phyloP scores from a whole-genome alignment of 2,329 filamentous ascomycete genomes.

The Alternaria sp. region DNA sequence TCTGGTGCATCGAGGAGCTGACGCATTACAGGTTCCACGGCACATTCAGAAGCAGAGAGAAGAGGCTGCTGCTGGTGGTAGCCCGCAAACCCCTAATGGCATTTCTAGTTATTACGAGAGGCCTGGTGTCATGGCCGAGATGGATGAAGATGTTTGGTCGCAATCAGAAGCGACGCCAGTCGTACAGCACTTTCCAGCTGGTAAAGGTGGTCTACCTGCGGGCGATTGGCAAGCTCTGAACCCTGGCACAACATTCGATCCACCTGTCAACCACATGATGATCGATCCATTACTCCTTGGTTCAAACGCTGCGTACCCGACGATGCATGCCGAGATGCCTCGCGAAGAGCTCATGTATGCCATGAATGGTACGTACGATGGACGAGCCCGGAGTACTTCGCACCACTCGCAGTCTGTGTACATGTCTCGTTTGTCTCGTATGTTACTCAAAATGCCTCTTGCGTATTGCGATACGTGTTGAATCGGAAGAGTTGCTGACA shows the following conservation, averaged over 20 bases:
- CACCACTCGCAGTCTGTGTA: neutral
- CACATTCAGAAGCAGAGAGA: slow-evolving; percentile 51
- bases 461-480: neutral
- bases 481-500: slow-evolving; percentile 11
- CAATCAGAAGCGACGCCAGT: slow-evolving; percentile 47
- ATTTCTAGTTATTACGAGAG: slow-evolving; percentile 40
- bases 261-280: slow-evolving; percentile 48
- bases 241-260: slow-evolving; percentile 36
- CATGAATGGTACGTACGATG: slow-evolving; percentile 35
- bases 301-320: slow-evolving; percentile 37
- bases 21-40: slow-evolving; percentile 42
- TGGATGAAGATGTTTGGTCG: slow-evolving; percentile 50
- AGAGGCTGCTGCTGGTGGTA: slow-evolving; percentile 39
- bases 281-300: slow-evolving; percentile 48
- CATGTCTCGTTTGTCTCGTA: slow-evolving; percentile 1
- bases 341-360: slow-evolving; percentile 49
- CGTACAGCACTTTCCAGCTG: slow-evolving; percentile 42
- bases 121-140: slow-evolving; percentile 39
- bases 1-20: slow-evolving; percentile 9
- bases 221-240: slow-evolving; percentile 43
- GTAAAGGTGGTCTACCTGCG: slow-evolving; percentile 37
- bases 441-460: neutral
- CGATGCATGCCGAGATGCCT: slow-evolving; percentile 45
- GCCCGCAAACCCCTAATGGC: slow-evolving; percentile 39
- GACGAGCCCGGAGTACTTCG: neutral